Percentiles rank a stretch among this genome's conserved stretches.
These are phyloP conservation scores for Cyberlindnera saturnus DNA, from an alignment of 805 yeast species.

Conservation along the genomic window DNA sequence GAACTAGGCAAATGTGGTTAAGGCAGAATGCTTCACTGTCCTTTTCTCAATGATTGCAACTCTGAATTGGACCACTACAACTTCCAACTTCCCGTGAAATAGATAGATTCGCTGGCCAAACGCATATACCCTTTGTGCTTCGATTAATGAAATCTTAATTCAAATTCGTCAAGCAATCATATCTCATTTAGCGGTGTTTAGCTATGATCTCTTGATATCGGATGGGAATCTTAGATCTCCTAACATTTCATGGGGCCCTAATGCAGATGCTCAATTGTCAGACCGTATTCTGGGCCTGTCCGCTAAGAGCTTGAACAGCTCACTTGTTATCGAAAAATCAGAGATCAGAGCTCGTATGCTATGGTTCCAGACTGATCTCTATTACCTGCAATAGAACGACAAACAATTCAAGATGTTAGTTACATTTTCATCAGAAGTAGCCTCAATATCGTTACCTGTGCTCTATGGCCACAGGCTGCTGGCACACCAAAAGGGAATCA, in stretches of 20 bases:
- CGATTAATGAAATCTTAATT: conserved; percentile 49
- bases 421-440: conserved; percentile 45
- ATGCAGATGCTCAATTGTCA: conserved; percentile 55
- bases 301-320: conserved; percentile 42
- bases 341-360: conserved; percentile 26
- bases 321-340: conserved; percentile 39
- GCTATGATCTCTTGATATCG: conserved; percentile 54
- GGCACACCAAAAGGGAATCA: conserved; percentile 13
- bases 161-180: conserved; percentile 38
- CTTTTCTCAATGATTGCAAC: conserved; percentile 21
- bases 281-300: conserved; percentile 36
- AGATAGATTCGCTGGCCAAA: conserved; percentile 24
- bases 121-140: conserved; percentile 32
- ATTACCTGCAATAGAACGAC: conserved; percentile 31
- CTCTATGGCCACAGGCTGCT: conserved; percentile 10
- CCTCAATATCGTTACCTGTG: conserved; percentile 44
- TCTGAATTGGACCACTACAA: conserved; percentile 27
- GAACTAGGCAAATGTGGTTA: conserved; percentile 13
- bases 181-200: conserved; percentile 52
- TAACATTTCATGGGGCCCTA: conserved; percentile 55
- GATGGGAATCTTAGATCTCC: conserved; percentile 56
- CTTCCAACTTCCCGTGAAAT: conserved; percentile 27
- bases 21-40: conserved; percentile 22
- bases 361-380: conserved; percentile 30
- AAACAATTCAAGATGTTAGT: conserved; percentile 38